Conservation (phyloP, 768 basidiomycete genomes). For the Boletus sensibilis region DNA sequence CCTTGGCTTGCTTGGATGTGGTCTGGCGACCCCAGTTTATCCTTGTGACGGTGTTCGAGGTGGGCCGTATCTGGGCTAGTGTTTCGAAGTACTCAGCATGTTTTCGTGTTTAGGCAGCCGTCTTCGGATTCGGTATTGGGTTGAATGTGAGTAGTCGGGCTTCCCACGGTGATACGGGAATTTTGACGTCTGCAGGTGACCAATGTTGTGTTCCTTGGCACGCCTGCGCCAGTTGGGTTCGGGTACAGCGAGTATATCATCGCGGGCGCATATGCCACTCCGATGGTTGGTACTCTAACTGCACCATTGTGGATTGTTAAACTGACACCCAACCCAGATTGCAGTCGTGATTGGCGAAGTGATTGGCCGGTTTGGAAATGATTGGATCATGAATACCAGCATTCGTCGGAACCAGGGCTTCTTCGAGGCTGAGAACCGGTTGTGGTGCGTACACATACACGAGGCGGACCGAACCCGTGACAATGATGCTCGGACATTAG, state of each 20-base stretch:
- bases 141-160: slow-evolving; percentile 35
- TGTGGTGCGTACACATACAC: slow-evolving; percentile 33
- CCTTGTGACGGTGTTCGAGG: slow-evolving; percentile 40
- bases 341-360: slow-evolving; percentile 53
- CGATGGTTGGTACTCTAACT: slow-evolving; percentile 34
- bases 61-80: slow-evolving; percentile 3
- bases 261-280: slow-evolving; percentile 45
- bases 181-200: slow-evolving; percentile 40
- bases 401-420: slow-evolving; percentile 49
- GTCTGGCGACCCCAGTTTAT: slow-evolving; percentile 52
- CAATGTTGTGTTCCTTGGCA: slow-evolving; percentile 52
- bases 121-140: slow-evolving; percentile 52
- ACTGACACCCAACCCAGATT: slow-evolving; percentile 30
- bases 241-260: slow-evolving; percentile 42
- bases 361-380: slow-evolving; percentile 50
- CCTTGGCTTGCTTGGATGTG: slow-evolving; percentile 37
- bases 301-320: background rate
- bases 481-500: slow-evolving; percentile 9
- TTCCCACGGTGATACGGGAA: background rate
- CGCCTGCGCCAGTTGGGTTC: slow-evolving; percentile 46
- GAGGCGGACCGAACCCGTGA: too few relatives aligned
- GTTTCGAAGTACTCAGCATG: background rate
- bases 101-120: slow-evolving; percentile 30
- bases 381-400: slow-evolving; percentile 43
- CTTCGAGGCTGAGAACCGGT: slow-evolving; percentile 50